A percentile compares a stretch with the other conserved stretches of the same genome.
These are phyloP conservation scores for Metarhizium guizhouense DNA, from an alignment of 2,329 filamentous ascomycete species.

Conservation along the genomic window DNA sequence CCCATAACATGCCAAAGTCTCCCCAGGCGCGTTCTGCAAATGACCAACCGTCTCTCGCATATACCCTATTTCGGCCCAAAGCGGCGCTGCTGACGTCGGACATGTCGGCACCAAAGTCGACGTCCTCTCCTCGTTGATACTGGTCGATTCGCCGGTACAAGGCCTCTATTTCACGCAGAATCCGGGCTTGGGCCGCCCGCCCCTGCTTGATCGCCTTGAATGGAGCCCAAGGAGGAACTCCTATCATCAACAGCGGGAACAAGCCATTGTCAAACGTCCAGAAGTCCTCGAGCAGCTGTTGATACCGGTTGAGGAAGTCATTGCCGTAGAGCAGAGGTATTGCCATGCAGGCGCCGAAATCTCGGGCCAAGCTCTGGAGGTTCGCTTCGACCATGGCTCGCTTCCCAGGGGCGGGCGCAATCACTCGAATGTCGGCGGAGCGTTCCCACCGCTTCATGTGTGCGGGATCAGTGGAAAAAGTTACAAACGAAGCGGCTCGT, in stretches of 20 bases:
- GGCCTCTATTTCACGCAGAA: slow-evolving; percentile 3
- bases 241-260: too few species aligned
- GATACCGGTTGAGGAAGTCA: slow-evolving; percentile 11
- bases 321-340: slow-evolving; percentile 14
- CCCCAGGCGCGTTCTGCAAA: too few species aligned
- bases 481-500: too few species aligned
- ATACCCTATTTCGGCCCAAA: slow-evolving; percentile 3
- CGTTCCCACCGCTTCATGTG: too few species aligned
- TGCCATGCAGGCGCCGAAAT: slow-evolving; percentile 15
- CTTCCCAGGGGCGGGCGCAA: slow-evolving; percentile 4
- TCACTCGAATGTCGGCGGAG: slow-evolving; percentile 5
- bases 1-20: too few species aligned
- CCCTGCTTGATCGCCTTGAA: background rate
- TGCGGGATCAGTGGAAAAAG: too few species aligned
- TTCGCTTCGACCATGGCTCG: background rate
- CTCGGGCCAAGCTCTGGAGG: slow-evolving; percentile 6
- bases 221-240: too few species aligned
- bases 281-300: slow-evolving; percentile 4
- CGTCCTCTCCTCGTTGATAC: slow-evolving; percentile 14
- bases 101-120: slow-evolving; percentile 12
- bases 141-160: slow-evolving; percentile 4
- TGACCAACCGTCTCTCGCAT: too few species aligned
- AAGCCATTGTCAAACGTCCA: too few species aligned
- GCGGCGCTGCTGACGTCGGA: slow-evolving; percentile 11
- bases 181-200: slow-evolving; percentile 9